phyloP scores from a whole-genome alignment of 305 asterid genomes.

The Fraxinus velutina region DNA sequence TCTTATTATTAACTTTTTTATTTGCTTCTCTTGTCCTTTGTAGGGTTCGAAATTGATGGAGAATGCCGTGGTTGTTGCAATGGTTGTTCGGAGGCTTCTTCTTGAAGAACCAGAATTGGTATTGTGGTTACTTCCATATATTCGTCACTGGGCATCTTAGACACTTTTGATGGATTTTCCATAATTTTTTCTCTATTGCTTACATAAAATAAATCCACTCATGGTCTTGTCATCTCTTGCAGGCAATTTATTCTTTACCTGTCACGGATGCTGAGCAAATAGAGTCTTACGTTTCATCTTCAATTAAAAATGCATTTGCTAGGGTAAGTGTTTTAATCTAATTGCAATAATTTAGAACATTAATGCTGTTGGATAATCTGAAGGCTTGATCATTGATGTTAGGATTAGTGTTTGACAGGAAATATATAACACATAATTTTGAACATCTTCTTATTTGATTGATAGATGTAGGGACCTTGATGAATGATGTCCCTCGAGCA shows the following conservation, averaged over 20 bases:
- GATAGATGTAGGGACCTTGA: conserved; percentile 14
- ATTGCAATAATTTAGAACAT: conserved; percentile 17
- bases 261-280: conserved; percentile 78
- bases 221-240: conserved; percentile 30
- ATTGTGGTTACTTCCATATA: conserved; percentile 22
- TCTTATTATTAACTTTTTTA: background rate
- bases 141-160: conserved; percentile 16
- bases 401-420: background rate
- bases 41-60: conserved; percentile 85
- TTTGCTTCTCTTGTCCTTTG: conserved; percentile 23
- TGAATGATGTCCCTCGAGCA: background rate
- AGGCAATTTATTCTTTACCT: conserved; percentile 63
- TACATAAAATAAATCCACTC: background rate
- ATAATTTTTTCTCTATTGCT: background rate
- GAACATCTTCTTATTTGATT: background rate
- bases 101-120: conserved; percentile 95
- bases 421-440: background rate
- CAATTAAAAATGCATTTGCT: conserved; percentile 73
- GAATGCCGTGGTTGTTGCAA: conserved; percentile 63
- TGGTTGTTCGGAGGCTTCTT: conserved; percentile 86
- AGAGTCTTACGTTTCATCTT: conserved; percentile 76
- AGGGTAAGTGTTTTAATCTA: conserved; percentile 53
- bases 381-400: conserved; percentile 11
- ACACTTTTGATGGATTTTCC: background rate
- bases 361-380: background rate